phyloP scores from a whole-genome alignment of 148 eudicot genomes.

The Nepenthes gracilis region DNA sequence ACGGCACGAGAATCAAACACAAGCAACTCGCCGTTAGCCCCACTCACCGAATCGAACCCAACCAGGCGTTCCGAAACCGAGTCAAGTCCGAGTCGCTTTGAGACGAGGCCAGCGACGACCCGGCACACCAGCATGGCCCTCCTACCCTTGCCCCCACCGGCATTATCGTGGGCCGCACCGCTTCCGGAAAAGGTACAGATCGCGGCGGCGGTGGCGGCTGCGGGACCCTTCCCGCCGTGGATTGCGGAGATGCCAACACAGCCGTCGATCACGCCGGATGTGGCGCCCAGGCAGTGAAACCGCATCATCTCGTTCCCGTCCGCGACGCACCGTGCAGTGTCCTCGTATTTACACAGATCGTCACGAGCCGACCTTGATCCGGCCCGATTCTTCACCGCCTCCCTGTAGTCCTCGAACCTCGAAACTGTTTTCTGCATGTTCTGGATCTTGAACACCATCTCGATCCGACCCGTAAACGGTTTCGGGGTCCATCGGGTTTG shows the following conservation, averaged over 20 bases:
- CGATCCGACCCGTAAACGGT: conserved; percentile 63
- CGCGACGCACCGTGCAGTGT: conserved; percentile 56
- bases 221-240: conserved; percentile 21
- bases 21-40: conserved; percentile 65
- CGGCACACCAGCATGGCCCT: conserved; percentile 82
- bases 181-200: conserved; percentile 66
- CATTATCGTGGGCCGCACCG: conserved; percentile 71
- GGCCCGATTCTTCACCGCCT: conserved; percentile 33
- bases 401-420: conserved; percentile 78
- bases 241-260: conserved; percentile 33
- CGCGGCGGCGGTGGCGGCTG: background rate
- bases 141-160: conserved; percentile 64
- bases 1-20: conserved; percentile 88
- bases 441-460: conserved; percentile 77
- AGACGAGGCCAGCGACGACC: conserved; percentile 85
- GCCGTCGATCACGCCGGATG: conserved; percentile 22
- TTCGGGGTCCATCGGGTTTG: conserved; percentile 65
- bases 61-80: conserved; percentile 20
- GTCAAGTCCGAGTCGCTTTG: conserved; percentile 21
- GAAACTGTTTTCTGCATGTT: conserved; percentile 30
- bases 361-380: conserved; percentile 1
- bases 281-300: conserved; percentile 61
- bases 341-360: background rate
- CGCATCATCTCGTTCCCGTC: conserved; percentile 98
- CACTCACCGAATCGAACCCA: conserved; percentile 43